Conservation (phyloP, 2,329 filamentous ascomycete genomes). For the Hymenoscyphus scutula region DNA sequence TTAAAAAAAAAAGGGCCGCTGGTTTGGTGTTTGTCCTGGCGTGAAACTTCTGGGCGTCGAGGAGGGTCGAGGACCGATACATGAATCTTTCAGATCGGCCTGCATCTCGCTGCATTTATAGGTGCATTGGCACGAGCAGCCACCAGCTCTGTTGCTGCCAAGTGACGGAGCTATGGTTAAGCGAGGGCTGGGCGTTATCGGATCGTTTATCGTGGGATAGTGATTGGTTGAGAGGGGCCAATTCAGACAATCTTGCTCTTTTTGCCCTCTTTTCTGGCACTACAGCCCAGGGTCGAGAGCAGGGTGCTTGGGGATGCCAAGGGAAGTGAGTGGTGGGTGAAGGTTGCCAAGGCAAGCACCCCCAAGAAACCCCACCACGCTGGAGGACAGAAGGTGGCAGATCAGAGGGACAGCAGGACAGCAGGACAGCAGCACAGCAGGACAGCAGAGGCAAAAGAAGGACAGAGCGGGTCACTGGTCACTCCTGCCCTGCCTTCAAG, state of each 20-base stretch:
- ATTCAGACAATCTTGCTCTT: not conserved
- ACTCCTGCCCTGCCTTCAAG: too few species aligned
- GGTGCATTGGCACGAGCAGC: not conserved
- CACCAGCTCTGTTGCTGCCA: not conserved
- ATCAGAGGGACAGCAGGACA: not conserved
- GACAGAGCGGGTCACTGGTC: too few species aligned
- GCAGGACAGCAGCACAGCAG: too few species aligned
- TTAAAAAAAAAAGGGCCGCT: not conserved
- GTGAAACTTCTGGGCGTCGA: constrained; percentile 5
- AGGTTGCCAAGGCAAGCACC: constrained; percentile 1
- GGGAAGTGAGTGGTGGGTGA: not conserved
- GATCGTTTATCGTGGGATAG: constrained; percentile 7
- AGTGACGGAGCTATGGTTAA: not conserved
- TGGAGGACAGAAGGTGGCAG: not conserved
- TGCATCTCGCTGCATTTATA: not conserved
- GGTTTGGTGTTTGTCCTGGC: not conserved
- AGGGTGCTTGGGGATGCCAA: not conserved
- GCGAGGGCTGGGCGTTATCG: not conserved
- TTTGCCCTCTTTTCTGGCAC: too few species aligned
- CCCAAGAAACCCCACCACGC: not conserved
- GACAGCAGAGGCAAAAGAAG: too few species aligned
- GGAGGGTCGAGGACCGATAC: too few species aligned
- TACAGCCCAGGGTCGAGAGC: too few species aligned
- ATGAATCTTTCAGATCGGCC: not conserved
- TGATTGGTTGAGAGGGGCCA: constrained; percentile 2